These are phyloP conservation scores for Mortierella sp. DNA, from an alignment of 371 early-diverging fungal species.

Conservation along the genomic window DNA sequence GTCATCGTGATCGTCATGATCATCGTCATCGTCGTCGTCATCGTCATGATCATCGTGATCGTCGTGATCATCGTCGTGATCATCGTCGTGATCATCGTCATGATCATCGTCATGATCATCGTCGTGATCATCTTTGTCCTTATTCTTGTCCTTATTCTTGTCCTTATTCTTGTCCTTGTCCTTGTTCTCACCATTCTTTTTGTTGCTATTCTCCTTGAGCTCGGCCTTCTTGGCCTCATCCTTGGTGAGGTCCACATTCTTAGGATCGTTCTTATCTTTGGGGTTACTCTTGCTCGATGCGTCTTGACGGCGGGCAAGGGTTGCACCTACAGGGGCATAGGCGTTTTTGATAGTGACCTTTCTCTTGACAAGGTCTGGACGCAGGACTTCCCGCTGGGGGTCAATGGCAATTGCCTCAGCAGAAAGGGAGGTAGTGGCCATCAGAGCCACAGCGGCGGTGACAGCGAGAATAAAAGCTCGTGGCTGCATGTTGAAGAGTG, in stretches of 20 bases:
- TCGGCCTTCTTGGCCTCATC: too few species aligned
- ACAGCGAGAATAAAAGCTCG: conserved; percentile 19
- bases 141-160: too few species aligned
- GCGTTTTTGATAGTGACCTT: neutral
- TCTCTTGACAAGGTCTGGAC: neutral
- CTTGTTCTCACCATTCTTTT: too few species aligned
- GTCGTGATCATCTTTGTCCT: too few species aligned
- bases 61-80: neutral
- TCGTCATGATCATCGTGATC: neutral
- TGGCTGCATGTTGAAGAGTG: conserved; percentile 18
- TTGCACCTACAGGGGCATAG: too few species aligned
- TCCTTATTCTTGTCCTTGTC: too few species aligned
- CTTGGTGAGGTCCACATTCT: too few species aligned
- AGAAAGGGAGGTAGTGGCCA: conserved; percentile 24
- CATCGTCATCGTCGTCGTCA: too few species aligned
- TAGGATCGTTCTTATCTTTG: too few species aligned
- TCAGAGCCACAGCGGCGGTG: conserved; percentile 17
- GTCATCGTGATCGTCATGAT: neutral
- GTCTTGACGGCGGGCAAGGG: too few species aligned
- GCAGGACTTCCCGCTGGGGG: neutral
- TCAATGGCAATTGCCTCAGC: conserved; percentile 6
- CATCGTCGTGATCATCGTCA: conserved; percentile 5
- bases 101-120: neutral
- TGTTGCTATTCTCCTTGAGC: too few species aligned
- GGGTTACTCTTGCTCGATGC: too few species aligned